Evolutionary conservation across 2,329 filamentous ascomycete species (phyloP).

Genomic region (Huntiella savannae): DNA sequence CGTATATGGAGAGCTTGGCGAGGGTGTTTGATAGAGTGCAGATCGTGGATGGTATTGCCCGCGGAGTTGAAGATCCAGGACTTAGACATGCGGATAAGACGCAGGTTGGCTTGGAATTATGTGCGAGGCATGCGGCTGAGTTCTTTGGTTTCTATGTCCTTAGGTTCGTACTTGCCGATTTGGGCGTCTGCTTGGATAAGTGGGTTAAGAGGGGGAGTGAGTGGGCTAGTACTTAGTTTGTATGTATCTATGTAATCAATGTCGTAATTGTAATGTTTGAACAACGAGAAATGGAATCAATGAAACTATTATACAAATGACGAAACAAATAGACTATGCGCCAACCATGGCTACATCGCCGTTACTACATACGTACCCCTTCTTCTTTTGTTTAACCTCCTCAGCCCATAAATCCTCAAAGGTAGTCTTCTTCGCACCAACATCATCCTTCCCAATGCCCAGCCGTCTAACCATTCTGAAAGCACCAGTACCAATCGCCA

Average conservation of each 20-base stretch:
- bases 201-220: constrained; percentile 93
- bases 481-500: constrained; percentile 75
- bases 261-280: not conserved
- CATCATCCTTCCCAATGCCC: constrained; percentile 41
- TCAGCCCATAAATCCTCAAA: constrained; percentile 50
- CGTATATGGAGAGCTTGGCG: constrained; percentile 82
- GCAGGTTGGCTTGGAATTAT: constrained; percentile 85
- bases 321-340: not conserved
- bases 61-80: constrained; percentile 88
- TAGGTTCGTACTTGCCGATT: constrained; percentile 76
- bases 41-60: constrained; percentile 81
- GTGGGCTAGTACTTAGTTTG: constrained; percentile 45
- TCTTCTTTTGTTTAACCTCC: constrained; percentile 9
- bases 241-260: not conserved
- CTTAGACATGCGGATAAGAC: constrained; percentile 82
- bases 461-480: constrained; percentile 74
- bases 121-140: constrained; percentile 80
- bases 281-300: not conserved
- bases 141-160: constrained; percentile 97
- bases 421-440: constrained; percentile 38
- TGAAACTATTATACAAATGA: constrained; percentile 1
- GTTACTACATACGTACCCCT: constrained; percentile 1
- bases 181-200: constrained; percentile 77
- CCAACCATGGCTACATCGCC: constrained; percentile 10
- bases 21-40: constrained; percentile 85